Evolutionary conservation across 805 yeast genomes (phyloP).

Genomic region (Candida verbasci): DNA sequence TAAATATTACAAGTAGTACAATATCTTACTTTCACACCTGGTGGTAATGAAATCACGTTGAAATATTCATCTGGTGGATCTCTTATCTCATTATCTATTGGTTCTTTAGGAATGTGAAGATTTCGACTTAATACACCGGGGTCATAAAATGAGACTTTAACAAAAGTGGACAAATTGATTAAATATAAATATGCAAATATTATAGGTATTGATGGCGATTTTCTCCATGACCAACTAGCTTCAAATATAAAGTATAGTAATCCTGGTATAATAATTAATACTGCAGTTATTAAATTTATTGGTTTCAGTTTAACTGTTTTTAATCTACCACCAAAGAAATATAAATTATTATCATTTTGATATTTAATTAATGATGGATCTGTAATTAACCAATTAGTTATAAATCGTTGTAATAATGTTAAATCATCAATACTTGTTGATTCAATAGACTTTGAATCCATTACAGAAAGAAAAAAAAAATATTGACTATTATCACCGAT

Average conservation of each 20-base stretch:
- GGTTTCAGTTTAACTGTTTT: constrained; percentile 42
- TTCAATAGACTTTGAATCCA: neutral
- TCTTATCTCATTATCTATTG: constrained; percentile 11
- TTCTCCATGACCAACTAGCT: constrained; percentile 53
- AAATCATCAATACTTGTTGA: neutral
- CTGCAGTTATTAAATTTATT: constrained; percentile 31
- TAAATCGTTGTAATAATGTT: constrained; percentile 12
- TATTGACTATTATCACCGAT: too few relatives aligned
- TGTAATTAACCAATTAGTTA: constrained; percentile 26
- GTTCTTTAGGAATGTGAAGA: constrained; percentile 44
- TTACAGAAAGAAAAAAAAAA: neutral
- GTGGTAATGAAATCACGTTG: constrained; percentile 46
- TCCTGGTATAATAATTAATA: constrained; percentile 38
- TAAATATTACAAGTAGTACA: constrained; percentile 54
- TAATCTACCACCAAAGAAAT: constrained; percentile 63
- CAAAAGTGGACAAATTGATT: constrained; percentile 42
- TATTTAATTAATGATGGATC: constrained; percentile 35
- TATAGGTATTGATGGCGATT: constrained; percentile 54
- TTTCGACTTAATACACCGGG: constrained; percentile 72
- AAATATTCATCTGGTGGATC: constrained; percentile 57
- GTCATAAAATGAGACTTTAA: constrained; percentile 51
- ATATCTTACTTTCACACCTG: constrained; percentile 47
- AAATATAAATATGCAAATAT: constrained; percentile 58
- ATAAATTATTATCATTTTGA: constrained; percentile 41
- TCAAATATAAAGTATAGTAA: constrained; percentile 48